Conservation (phyloP, 805 yeast genomes). For the Kuraishia ogatae region DNA sequence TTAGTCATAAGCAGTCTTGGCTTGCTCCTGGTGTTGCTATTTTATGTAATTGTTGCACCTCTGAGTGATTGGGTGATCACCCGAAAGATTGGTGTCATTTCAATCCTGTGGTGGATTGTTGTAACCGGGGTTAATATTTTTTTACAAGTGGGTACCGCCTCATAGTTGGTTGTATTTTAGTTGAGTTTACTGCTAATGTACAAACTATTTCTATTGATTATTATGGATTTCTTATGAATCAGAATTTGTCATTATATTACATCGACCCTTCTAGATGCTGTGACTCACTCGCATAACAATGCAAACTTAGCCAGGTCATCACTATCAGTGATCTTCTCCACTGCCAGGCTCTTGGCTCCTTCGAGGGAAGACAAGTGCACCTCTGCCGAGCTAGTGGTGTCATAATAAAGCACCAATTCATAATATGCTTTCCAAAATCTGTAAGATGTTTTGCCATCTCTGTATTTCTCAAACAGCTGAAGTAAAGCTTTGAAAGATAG, state of each 20-base stretch:
- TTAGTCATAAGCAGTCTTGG: conserved; percentile 30
- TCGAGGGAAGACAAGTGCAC: neutral
- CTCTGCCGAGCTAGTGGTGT: neutral
- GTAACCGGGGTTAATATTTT: conserved; percentile 13
- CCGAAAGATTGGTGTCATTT: conserved; percentile 27
- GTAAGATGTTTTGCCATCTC: conserved; percentile 6
- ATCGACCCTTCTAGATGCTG: neutral
- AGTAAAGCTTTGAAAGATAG: conserved; percentile 12
- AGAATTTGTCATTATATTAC: neutral
- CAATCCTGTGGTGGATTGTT: conserved; percentile 21
- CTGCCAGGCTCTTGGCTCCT: neutral
- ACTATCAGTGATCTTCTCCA: neutral
- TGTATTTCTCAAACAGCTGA: conserved; percentile 19
- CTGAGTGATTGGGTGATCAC: conserved; percentile 36
- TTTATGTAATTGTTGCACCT: conserved; percentile 33
- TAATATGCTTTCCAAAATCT: conserved; percentile 17
- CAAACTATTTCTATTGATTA: too few relatives aligned
- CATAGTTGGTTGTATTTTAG: neutral
- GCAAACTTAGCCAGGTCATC: neutral
- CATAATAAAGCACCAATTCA: conserved; percentile 6
- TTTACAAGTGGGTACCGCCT: neutral
- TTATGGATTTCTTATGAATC: too few relatives aligned
- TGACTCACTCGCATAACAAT: neutral
- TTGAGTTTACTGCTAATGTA: too few relatives aligned
- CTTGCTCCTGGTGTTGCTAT: conserved; percentile 27